Base-by-base conservation (phyloP, 2,329 filamentous ascomycete genomes). In the Beauveria asiatica region DNA sequence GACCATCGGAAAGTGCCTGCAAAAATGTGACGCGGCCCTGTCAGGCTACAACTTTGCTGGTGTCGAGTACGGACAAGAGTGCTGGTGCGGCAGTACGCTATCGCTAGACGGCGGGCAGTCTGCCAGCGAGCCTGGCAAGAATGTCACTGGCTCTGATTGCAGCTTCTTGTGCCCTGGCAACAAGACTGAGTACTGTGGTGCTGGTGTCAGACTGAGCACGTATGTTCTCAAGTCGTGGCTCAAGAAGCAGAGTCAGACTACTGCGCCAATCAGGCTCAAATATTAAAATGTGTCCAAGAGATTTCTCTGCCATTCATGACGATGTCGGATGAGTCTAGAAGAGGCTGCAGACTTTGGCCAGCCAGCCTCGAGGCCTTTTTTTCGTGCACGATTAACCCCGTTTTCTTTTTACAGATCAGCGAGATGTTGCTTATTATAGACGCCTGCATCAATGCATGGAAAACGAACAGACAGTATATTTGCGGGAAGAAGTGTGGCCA, bases 31-130 rank as follows among this genome's bases (percentile, higher is more conserved):
- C 39, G 27, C 39, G 5, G 46, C 37, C 7, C 42, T 27, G 6
- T 30, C 64, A 42, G 63, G 69, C 21, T 75, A 71, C 58, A 68
- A 67, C 7, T 75, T 68, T 25, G 72, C 70, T 1, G 74, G 73
- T 10, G 67, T 75, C 4, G 72, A 76, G 55, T 75, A 75, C 37
- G 72, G 71, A 7, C 67, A 66, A 2, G 73, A 76, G 23, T 76
- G 74, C 27, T 75, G 71, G 68, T 76, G 73, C 46, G 72, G 72
- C 5, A 68, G 74, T 53, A 50, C 57, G 0, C 59, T 75, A 10
- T 67, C 68, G 25, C 65, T 70, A 27, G 64, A 64, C 6, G 72
- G 70, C 0, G 66, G 61, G 61, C 33, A 57, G 5, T 60, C 62
- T 10, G 53, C 64, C 0, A 63, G 37, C n/a, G 44, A 59, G 2